Conservation (phyloP, 2,329 filamentous ascomycete genomes). For the Pseudogymnoascus verrucosus region DNA sequence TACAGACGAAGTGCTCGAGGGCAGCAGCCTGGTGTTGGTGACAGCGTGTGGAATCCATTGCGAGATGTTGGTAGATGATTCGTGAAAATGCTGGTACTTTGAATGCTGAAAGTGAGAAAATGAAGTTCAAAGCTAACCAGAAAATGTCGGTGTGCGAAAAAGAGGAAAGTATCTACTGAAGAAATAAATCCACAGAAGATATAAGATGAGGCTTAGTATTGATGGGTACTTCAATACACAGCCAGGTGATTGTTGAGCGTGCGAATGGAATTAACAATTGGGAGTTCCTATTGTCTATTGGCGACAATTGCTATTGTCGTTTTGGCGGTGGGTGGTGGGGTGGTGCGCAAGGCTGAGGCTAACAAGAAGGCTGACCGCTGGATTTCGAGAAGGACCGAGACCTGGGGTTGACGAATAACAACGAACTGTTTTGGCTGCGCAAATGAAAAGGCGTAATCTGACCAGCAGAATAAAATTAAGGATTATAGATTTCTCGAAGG, state of each 20-base stretch:
- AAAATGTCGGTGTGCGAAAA: not conserved
- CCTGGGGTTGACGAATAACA: not conserved
- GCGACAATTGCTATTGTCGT: not conserved
- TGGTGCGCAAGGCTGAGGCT: conserved; percentile 2
- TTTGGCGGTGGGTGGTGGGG: not conserved
- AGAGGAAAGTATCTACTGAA: conserved; percentile 2
- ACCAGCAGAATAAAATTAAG: conserved; percentile 5
- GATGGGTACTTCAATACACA: not conserved
- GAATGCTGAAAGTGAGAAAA: conserved; percentile 4
- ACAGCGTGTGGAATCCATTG: not conserved
- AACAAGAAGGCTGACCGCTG: conserved; percentile 5
- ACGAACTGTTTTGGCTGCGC: conserved; percentile 3
- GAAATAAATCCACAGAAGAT: conserved; percentile 7
- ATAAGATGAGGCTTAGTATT: conserved; percentile 8
- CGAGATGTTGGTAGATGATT: not conserved
- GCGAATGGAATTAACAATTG: conserved; percentile 4
- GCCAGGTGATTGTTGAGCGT: conserved; percentile 6
- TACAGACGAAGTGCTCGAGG: conserved; percentile 73
- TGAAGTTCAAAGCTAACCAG: conserved; percentile 5
- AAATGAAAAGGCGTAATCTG: conserved; percentile 4
- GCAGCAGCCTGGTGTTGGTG: conserved; percentile 43
- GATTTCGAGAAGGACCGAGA: not conserved
- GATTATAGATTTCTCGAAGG: not conserved
- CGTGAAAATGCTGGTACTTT: conserved; percentile 3
- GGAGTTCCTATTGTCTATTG: conserved; percentile 6